Evolutionary conservation across 78 protist species (phyloP), one percentile per base, ranked within the genome.

Genomic region (Guillardia theta): DNA sequence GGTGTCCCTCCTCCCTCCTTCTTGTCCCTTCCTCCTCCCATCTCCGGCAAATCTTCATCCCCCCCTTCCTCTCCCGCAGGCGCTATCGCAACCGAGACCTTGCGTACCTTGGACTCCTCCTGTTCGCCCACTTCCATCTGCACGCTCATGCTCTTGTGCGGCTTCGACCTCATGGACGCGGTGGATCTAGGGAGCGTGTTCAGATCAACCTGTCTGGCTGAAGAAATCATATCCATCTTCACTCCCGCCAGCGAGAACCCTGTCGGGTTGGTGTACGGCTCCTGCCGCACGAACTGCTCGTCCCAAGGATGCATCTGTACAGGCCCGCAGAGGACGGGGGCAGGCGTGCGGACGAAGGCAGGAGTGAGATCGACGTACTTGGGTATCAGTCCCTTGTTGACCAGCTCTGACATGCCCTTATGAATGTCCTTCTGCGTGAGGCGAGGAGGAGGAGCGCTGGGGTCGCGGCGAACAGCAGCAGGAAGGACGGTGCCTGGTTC

Each of bases 361-460:
- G 47, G 93, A 15, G 93, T 88, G 45, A 88, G 93, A 39, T 88
- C 93, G 43, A 41, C 93, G 58, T 33, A n/a, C 64, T 30, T n/a
- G n/a, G 53, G 93, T 15, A 88, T 18, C 15, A 47, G 21, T 30
- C 93, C 93, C 30, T 64, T 54, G 15, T 88, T 47, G 30, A 88
- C 93, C 19, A 88, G 48, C 15, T 88, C 64, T 15, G 5, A 8
- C 93, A 88, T n/a, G 0, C 93, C 93, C 64, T 37, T 1, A 54
- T 39, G 47, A 54, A 88, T 36, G 18, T 88, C 93, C 88, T 77
- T 41, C 50, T 77, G 48, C 18, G 48, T 12, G 0, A 77, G 48
- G 36, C 48, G 88, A 0, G 88, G 88, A 24, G 88, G 88, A 3
- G 88, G 88, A 1, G 88, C 88, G 19, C 48, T n/a, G 0, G 88